Evolutionary conservation across 2,329 filamentous ascomycete genomes (phyloP).

Genomic region (Ceratocystis huliohia): DNA sequence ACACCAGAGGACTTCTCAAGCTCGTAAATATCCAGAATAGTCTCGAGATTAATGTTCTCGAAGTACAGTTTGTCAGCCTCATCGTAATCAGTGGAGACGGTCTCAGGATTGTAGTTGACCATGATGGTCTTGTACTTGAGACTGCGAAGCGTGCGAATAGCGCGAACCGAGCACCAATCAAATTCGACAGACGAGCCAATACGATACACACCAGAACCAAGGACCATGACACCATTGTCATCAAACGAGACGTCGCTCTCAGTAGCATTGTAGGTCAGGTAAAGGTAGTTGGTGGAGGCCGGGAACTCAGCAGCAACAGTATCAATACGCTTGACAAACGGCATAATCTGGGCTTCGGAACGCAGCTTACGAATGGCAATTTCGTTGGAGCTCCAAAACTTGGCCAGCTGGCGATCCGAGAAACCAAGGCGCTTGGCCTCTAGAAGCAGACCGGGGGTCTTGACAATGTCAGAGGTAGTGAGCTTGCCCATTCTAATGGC

Average conservation of each 20-base stretch:
- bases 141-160: slow-evolving; percentile 78
- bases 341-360: slow-evolving; percentile 73
- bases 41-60: slow-evolving; percentile 86
- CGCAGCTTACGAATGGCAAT: slow-evolving; percentile 73
- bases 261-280: slow-evolving; percentile 86
- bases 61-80: slow-evolving; percentile 93
- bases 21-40: slow-evolving; percentile 84
- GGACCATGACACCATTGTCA: slow-evolving; percentile 89
- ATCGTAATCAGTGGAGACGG: slow-evolving; percentile 80
- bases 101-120: slow-evolving; percentile 90
- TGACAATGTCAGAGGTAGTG: slow-evolving; percentile 49
- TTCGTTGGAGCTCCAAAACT: slow-evolving; percentile 91
- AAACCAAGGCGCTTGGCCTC: slow-evolving; percentile 90
- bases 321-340: slow-evolving; percentile 95
- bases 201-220: slow-evolving; percentile 90
- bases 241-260: slow-evolving; percentile 74
- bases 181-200: slow-evolving; percentile 98
- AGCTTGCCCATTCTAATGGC: slow-evolving; percentile 63
- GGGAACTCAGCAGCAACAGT: slow-evolving; percentile 97
- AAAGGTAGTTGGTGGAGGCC: slow-evolving; percentile 87
- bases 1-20: slow-evolving; percentile 73
- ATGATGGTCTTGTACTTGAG: slow-evolving; percentile 87
- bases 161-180: slow-evolving; percentile 95
- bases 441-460: slow-evolving; percentile 53
- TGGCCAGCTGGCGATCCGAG: slow-evolving; percentile 82